Conservation (phyloP, 2,329 filamentous ascomycete genomes). For the Grosmannia serpens region DNA sequence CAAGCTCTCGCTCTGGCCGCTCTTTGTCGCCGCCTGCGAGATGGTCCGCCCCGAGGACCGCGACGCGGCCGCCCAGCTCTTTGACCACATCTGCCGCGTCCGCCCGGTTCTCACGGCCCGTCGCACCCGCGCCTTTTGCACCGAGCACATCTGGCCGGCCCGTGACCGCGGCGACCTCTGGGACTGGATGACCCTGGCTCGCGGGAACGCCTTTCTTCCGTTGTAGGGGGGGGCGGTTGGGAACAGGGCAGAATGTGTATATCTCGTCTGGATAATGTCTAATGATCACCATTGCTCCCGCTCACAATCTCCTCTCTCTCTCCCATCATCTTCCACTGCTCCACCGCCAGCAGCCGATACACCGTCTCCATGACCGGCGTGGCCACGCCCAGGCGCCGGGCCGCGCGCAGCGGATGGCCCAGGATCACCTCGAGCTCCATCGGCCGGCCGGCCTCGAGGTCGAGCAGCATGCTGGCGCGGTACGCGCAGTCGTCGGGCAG, state of each 20-base stretch:
- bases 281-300: no score
- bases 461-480: conserved; percentile 21
- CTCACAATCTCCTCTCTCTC: neutral
- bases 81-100: conserved; percentile 6
- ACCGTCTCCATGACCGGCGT: conserved; percentile 6
- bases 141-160: conserved; percentile 9
- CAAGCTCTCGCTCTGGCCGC: conserved; percentile 11
- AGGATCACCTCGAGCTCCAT: conserved; percentile 23
- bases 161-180: conserved; percentile 9
- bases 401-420: conserved; percentile 20
- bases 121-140: conserved; percentile 7
- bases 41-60: conserved; percentile 10
- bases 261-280: no score
- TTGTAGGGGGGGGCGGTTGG: neutral
- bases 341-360: conserved; percentile 8
- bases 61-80: conserved; percentile 3
- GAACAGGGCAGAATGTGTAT: no score
- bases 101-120: conserved; percentile 8
- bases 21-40: conserved; percentile 11
- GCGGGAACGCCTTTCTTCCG: conserved; percentile 6
- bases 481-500: conserved; percentile 17
- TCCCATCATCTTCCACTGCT: conserved; percentile 8
- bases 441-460: conserved; percentile 16
- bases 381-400: conserved; percentile 3
- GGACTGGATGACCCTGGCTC: conserved; percentile 11